Base-by-base conservation (phyloP, 164 flowering plant genomes). In the Magnolia sinica region DNA sequence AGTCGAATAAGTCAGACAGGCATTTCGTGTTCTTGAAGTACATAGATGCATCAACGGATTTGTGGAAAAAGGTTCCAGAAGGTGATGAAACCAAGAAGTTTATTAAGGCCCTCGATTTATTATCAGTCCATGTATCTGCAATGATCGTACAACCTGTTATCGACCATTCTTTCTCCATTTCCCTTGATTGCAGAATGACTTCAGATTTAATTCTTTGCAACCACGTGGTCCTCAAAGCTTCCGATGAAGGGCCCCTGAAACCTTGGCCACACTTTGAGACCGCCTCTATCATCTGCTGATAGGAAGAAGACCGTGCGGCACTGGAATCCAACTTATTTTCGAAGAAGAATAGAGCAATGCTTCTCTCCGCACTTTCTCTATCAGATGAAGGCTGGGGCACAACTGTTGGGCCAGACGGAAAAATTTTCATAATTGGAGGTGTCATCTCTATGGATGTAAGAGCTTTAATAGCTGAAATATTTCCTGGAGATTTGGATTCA, bases 111-210 rank as follows among this genome's bases (percentile, higher is more conserved):
- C 88, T 89, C 24, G 96, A 86, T 76, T 89, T 93, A 73, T 90
- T 87, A 82, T 95, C 98, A 58, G 97, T 91, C 98, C 98, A 95
- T 68, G 96, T 86, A 80, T 95, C 98, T 49, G 90, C 94, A 79
- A 93, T 88, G 65, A 95, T 84, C 2, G 98, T 93, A 79, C 98
- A 95, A 58, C 98, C 98, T 3, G 98, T 88, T 23, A 86, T 86
- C 13, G 81, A 77, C 98, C 98, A 93, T 75, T 93, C 98, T 80
- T 86, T 90, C 84, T 91, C 94, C 80, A 86, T 81, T 64, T 91
- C 97, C 80, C 87, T 93, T n/a, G 87, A 86, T 37, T 88, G 87
- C 68, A 87, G 76, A 77, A 84, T 86, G 71, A 92, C 83, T 78
- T 95, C 98, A 31, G 91, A 86, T 76, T 91, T 93, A 78, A 95